These are phyloP conservation scores for Mangifera indica DNA, from an alignment of 345 rosid species.

Conservation along the genomic window DNA sequence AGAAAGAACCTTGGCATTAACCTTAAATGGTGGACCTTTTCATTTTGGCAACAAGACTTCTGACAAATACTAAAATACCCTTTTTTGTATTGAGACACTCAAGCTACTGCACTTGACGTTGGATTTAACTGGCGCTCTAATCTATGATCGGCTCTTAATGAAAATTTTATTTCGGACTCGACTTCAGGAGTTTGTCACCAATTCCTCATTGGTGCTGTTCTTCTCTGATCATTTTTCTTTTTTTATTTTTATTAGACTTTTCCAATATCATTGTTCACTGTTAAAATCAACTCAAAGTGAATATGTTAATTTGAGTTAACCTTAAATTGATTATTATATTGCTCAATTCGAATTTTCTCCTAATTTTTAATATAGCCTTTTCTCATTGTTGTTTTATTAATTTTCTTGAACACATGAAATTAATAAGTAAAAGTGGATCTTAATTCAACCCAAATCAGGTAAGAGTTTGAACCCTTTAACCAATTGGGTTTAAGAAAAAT, in stretches of 20 bases:
- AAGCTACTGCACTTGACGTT: neutral
- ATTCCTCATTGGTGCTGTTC: too few species aligned
- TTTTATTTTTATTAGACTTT: too few species aligned
- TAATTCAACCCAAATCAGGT: neutral
- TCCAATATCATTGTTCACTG: too few species aligned
- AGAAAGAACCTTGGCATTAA: conserved; percentile 1
- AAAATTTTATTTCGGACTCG: too few species aligned
- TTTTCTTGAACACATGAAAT: neutral
- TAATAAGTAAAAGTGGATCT: neutral
- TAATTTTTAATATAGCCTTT: neutral
- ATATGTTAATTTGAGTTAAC: too few species aligned
- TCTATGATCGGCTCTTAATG: too few species aligned
- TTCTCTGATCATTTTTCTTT: too few species aligned
- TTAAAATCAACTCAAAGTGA: too few species aligned
- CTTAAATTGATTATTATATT: too few species aligned
- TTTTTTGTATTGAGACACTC: neutral
- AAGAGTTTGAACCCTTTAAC: neutral
- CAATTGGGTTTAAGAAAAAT: neutral
- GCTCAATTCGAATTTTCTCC: too few species aligned
- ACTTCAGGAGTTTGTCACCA: too few species aligned
- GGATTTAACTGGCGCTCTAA: too few species aligned
- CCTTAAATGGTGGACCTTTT: conserved; percentile 8
- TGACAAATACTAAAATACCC: conserved; percentile 9
- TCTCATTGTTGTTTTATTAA: neutral
- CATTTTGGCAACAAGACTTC: neutral